Conservation (phyloP, 2,329 filamentous ascomycete genomes). For the Lojkania enalia region DNA sequence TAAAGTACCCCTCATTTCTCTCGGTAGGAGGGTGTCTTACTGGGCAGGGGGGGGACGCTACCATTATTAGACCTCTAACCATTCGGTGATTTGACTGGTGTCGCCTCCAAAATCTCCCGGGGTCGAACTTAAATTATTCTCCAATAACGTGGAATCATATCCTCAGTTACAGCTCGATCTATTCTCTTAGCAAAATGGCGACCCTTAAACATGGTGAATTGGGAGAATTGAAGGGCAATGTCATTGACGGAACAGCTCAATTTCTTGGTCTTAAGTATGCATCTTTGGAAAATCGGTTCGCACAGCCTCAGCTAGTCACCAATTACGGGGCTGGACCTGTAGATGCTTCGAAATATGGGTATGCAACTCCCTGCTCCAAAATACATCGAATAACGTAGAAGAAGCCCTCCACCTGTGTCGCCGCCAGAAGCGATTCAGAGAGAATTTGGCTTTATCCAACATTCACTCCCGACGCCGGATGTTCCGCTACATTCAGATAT, state of each 20-base stretch:
- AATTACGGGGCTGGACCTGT: conserved; percentile 24
- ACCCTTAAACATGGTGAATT: conserved; percentile 25
- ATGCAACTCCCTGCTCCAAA: conserved; percentile 8
- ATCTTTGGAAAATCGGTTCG: conserved; percentile 43
- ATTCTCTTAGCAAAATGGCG: conserved; percentile 18
- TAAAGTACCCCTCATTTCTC: not conserved
- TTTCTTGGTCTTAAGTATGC: conserved; percentile 47
- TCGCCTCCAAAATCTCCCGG: too few relatives aligned
- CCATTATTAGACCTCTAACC: too few relatives aligned
- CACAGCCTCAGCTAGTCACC: conserved; percentile 35
- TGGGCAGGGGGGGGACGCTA: too few relatives aligned
- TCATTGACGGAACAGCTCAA: conserved; percentile 31
- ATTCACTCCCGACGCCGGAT: conserved; percentile 46
- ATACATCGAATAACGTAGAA: not conserved
- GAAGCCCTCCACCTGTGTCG: conserved; percentile 42
- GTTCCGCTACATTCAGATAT: conserved; percentile 50
- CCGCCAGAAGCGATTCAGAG: conserved; percentile 47
- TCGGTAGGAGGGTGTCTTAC: not conserved
- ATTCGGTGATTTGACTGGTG: too few relatives aligned
- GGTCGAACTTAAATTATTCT: too few relatives aligned
- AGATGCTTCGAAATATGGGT: conserved; percentile 45
- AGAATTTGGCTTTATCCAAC: conserved; percentile 56
- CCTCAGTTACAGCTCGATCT: too few relatives aligned
- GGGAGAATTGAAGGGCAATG: conserved; percentile 31
- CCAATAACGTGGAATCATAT: too few relatives aligned